Evolutionary conservation across 495 filamentous ascomycete genomes (phyloP).

Genomic region (Letharia columbiana): DNA sequence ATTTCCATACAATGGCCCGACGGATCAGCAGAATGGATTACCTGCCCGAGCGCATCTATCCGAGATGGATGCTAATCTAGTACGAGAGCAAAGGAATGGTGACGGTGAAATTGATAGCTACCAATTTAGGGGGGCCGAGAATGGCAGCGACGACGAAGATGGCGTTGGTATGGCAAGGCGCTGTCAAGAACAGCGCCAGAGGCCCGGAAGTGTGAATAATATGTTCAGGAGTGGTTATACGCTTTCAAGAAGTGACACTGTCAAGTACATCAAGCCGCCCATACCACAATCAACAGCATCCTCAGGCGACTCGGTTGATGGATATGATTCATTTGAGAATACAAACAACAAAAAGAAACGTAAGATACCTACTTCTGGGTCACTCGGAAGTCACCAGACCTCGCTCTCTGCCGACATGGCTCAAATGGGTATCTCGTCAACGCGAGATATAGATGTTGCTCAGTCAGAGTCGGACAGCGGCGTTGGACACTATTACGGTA

Average conservation of each 20-base stretch:
- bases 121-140: constrained; percentile 29
- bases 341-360: constrained; percentile 99
- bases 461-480: constrained; percentile 38
- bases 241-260: constrained; percentile 18
- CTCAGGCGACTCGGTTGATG: constrained; percentile 48
- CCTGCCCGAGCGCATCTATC: constrained; percentile 19
- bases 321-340: constrained; percentile 96
- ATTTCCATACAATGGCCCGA: constrained; percentile 47
- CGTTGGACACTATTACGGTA: constrained; percentile 50
- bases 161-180: constrained; percentile 9
- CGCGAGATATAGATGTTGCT: constrained; percentile 36
- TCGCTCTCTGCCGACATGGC: constrained; percentile 54
- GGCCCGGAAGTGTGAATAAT: not conserved
- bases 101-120: constrained; percentile 22
- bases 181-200: constrained; percentile 19
- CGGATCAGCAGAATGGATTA: constrained; percentile 25
- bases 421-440: constrained; percentile 48
- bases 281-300: constrained; percentile 43
- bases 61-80: constrained; percentile 17
- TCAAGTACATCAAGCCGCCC: constrained; percentile 37
- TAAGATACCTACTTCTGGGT: constrained; percentile 87
- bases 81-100: constrained; percentile 16
- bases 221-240: constrained; percentile 6
- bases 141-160: constrained; percentile 34
- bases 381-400: constrained; percentile 52